These are phyloP conservation scores for Bimuria novae-zelandiae DNA, from an alignment of 2,329 filamentous ascomycete genomes.

Conservation along the genomic window DNA sequence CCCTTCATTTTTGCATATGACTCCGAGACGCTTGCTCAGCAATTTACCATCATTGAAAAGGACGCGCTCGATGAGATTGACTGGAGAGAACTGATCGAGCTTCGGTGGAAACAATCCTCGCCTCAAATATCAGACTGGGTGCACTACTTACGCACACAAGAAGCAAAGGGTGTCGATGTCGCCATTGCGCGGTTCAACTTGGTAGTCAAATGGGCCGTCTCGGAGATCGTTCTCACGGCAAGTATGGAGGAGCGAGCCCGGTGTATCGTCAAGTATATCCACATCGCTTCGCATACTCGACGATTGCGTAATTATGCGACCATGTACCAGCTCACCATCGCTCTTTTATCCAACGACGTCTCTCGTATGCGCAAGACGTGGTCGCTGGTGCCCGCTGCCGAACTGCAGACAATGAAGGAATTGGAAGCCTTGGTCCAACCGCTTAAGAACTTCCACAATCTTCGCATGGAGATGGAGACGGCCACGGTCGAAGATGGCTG, in stretches of 20 bases:
- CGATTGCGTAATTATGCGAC: slow-evolving; percentile 82
- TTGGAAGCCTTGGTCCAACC: slow-evolving; percentile 77
- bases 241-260: slow-evolving; percentile 72
- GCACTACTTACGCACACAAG: slow-evolving; percentile 73
- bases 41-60: slow-evolving; percentile 85
- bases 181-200: slow-evolving; percentile 87
- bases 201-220: slow-evolving; percentile 85
- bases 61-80: slow-evolving; percentile 85
- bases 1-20: slow-evolving; percentile 83
- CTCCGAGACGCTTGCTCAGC: slow-evolving; percentile 76
- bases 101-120: slow-evolving; percentile 76
- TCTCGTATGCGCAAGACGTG: slow-evolving; percentile 71
- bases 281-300: slow-evolving; percentile 77
- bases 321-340: slow-evolving; percentile 79
- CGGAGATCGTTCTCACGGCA: slow-evolving; percentile 76
- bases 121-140: slow-evolving; percentile 77
- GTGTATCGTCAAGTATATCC: slow-evolving; percentile 80
- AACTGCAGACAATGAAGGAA: slow-evolving; percentile 68
- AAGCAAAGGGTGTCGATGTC: slow-evolving; percentile 77
- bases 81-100: slow-evolving; percentile 84
- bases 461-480: slow-evolving; percentile 80
- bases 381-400: slow-evolving; percentile 68
- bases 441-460: slow-evolving; percentile 74
- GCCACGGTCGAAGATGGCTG: slow-evolving; percentile 69
- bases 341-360: slow-evolving; percentile 74